These are phyloP conservation scores for Scleromitrula shiraiana DNA, from an alignment of 2,329 filamentous ascomycete genomes.

Conservation along the genomic window DNA sequence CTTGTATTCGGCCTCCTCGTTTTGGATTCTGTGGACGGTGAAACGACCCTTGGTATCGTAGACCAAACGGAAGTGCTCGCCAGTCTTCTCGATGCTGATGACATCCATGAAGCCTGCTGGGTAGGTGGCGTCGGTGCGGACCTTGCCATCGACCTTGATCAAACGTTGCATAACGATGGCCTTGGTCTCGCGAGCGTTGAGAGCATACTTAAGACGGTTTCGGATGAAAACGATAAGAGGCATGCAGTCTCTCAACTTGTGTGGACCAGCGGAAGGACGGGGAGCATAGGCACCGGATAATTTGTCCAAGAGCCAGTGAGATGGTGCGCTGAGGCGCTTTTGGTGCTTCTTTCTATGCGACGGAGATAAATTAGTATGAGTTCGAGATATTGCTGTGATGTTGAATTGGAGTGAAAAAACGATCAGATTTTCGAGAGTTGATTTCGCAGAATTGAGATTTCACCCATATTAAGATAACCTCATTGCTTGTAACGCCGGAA, in stretches of 20 bases:
- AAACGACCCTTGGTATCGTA: constrained; percentile 99
- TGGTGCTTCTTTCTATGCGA: constrained; percentile 89
- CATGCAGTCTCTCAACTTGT: constrained; percentile 99
- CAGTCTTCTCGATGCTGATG: constrained; percentile 98
- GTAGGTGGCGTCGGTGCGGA: constrained; percentile 97
- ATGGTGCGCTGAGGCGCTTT: constrained; percentile 98
- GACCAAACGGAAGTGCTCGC: constrained; percentile 99
- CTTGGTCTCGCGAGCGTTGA: constrained; percentile 97
- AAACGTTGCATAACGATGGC: constrained; percentile 99
- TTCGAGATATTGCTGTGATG: too few relatives aligned
- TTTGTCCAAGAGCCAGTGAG: constrained; percentile 99
- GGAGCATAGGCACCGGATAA: constrained; percentile 83
- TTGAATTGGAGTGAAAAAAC: too few relatives aligned
- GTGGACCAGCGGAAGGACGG: constrained; percentile 73
- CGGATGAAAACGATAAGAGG: constrained; percentile 98
- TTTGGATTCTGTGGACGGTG: constrained; percentile 98
- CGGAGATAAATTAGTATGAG: constrained; percentile 1
- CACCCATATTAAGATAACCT: too few relatives aligned
- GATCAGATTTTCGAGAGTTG: too few relatives aligned
- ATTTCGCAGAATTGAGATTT: too few relatives aligned
- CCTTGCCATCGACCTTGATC: constrained; percentile 99
- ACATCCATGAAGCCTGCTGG: constrained; percentile 99
- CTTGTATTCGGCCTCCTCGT: constrained; percentile 99
- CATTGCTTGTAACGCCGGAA: too few relatives aligned
- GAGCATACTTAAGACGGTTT: constrained; percentile 96